A percentile compares a stretch with the other conserved stretches of the same genome.
Evolutionary conservation across 192 early-diverging fungal species (phyloP).

Genomic region (Backusella macrospora): DNA sequence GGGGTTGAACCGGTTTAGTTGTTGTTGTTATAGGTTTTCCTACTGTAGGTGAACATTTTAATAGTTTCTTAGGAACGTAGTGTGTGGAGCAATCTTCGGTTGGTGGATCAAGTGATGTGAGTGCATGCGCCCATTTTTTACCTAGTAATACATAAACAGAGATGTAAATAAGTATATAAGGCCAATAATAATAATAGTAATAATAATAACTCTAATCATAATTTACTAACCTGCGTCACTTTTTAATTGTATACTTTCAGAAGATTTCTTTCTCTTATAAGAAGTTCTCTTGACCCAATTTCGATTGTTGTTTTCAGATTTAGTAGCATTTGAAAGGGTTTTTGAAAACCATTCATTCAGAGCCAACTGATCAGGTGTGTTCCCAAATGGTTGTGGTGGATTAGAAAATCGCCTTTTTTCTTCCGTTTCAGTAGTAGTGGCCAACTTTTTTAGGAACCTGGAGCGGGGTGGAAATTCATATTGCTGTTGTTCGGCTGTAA

Average conservation of each 20-base stretch:
- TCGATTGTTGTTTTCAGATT: no score
- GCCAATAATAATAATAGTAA: not conserved
- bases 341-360: slow-evolving; percentile 37
- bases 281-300: not conserved
- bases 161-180: not conserved
- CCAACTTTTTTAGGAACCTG: slow-evolving; percentile 26
- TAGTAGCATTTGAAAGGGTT: not conserved
- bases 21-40: not conserved
- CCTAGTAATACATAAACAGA: not conserved
- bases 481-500: slow-evolving; percentile 34
- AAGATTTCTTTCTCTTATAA: not conserved
- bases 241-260: slow-evolving; percentile 21
- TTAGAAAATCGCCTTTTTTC: not conserved
- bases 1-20: not conserved
- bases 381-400: not conserved
- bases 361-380: slow-evolving; percentile 27
- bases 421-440: not conserved
- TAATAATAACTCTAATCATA: not conserved
- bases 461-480: slow-evolving; percentile 40
- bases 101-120: slow-evolving; percentile 17
- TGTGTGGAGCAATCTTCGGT: slow-evolving; percentile 9
- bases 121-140: slow-evolving; percentile 11
- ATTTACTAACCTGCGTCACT: slow-evolving; percentile 22
- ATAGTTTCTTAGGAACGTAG: slow-evolving; percentile 14
- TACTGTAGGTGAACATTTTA: not conserved